These are phyloP conservation scores for Oryza longistaminata DNA, from an alignment of 176 grass and related monocot species.

Conservation along the genomic window DNA sequence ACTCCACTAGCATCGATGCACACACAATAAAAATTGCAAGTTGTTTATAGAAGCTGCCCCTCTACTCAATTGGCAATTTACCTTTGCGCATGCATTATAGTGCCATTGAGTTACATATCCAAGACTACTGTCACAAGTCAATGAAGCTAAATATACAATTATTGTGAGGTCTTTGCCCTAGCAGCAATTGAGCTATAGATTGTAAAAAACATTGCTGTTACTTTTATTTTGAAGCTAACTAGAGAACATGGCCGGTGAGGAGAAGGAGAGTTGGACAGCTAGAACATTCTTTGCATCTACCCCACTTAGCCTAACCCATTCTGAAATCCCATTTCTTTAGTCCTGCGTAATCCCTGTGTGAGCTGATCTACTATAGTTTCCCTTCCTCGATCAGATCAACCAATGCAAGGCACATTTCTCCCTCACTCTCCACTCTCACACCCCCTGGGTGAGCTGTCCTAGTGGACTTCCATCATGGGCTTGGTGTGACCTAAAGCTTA, in stretches of 20 bases:
- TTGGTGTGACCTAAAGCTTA: slow-evolving; percentile 46
- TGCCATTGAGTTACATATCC: neutral
- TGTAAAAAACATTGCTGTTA: slow-evolving; percentile 20
- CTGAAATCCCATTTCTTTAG: slow-evolving; percentile 29
- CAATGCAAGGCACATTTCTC: neutral
- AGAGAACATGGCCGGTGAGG: neutral
- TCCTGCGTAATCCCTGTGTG: neutral
- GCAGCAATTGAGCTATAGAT: neutral
- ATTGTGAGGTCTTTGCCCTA: neutral
- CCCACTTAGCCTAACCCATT: slow-evolving; percentile 43
- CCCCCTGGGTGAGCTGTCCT: slow-evolving; percentile 35
- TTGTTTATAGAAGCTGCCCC: neutral
- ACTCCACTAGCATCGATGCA: neutral
- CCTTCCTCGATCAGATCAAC: slow-evolving; percentile 31
- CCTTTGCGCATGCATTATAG: neutral
- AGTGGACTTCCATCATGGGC: slow-evolving; percentile 42
- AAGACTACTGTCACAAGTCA: slow-evolving; percentile 13
- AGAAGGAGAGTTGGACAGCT: slow-evolving; percentile 18
- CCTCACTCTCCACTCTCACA: neutral
- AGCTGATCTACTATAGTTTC: neutral
- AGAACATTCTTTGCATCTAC: slow-evolving; percentile 43
- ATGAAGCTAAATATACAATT: neutral
- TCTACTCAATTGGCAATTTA: neutral
- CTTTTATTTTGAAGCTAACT: slow-evolving; percentile 23
- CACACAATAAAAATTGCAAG: neutral